These are phyloP conservation scores for Kernera saxatilis DNA, from an alignment of 345 rosid genomes.

Conservation along the genomic window DNA sequence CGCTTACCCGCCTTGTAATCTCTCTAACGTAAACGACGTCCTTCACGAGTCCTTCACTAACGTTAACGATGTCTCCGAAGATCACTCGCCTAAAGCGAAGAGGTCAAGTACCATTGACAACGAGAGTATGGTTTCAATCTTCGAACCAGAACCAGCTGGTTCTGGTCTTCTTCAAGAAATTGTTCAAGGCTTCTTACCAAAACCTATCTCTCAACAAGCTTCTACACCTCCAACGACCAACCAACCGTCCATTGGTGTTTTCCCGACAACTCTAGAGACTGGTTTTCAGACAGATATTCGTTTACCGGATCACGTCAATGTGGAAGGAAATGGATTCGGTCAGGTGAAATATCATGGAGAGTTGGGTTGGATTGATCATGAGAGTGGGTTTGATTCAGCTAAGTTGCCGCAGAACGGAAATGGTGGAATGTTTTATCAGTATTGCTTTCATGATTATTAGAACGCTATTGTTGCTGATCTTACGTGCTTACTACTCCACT, in stretches of 20 bases:
- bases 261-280: neutral
- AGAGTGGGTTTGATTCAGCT: conserved; percentile 17
- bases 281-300: conserved; percentile 7
- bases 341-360: conserved; percentile 23
- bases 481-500: neutral
- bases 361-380: conserved; percentile 19
- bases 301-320: neutral
- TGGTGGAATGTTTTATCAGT: conserved; percentile 24
- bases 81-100: conserved; percentile 26
- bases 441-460: conserved; percentile 25
- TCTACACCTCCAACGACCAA: neutral
- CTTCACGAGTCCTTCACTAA: conserved; percentile 11
- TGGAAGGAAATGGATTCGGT: conserved; percentile 21
- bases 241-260: conserved; percentile 5
- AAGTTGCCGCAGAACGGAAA: conserved; percentile 14
- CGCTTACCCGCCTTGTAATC: neutral
- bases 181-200: conserved; percentile 61
- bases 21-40: conserved; percentile 13
- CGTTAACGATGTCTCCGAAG: conserved; percentile 3
- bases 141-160: conserved; percentile 52
- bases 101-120: conserved; percentile 22
- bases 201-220: conserved; percentile 19
- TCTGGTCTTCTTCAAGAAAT: conserved; percentile 87
- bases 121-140: conserved; percentile 34
- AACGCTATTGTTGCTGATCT: neutral